Evolutionary conservation across 805 yeast species (phyloP).

Genomic region (Candida sithepensis): DNA sequence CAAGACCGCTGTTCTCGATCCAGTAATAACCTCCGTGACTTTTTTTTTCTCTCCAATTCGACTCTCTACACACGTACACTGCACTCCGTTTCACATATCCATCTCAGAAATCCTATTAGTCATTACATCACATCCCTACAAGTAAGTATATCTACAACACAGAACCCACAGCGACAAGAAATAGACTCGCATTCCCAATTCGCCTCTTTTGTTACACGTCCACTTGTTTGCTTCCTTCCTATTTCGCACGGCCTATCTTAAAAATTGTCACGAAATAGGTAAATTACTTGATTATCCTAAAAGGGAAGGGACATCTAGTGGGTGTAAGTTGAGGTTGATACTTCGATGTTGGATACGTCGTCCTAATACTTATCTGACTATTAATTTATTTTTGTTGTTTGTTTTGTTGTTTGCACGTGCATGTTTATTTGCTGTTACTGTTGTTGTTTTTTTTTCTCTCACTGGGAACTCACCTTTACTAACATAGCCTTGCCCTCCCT

Average conservation of each 20-base stretch:
- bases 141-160: too few relatives aligned
- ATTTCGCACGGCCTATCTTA: background rate
- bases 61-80: too few relatives aligned
- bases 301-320: constrained; percentile 1
- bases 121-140: too few relatives aligned
- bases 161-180: too few relatives aligned
- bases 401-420: background rate
- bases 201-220: background rate
- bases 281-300: constrained; percentile 26
- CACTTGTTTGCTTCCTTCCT: background rate
- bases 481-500: constrained; percentile 3
- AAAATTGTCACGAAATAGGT: constrained; percentile 16
- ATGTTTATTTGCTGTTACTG: too few relatives aligned
- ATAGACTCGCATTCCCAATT: background rate
- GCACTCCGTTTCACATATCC: too few relatives aligned
- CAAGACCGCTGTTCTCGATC: constrained; percentile 2
- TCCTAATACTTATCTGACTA: background rate
- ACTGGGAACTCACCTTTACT: too few relatives aligned
- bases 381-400: background rate
- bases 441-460: background rate
- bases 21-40: constrained; percentile 3
- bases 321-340: background rate
- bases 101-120: too few relatives aligned
- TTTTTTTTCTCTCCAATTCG: background rate
- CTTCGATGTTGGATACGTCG: background rate